Percentiles rank a stretch among this genome's conserved stretches.
Evolutionary conservation across 208 protist genomes (phyloP).

Genomic region (Leishmania arabica): DNA sequence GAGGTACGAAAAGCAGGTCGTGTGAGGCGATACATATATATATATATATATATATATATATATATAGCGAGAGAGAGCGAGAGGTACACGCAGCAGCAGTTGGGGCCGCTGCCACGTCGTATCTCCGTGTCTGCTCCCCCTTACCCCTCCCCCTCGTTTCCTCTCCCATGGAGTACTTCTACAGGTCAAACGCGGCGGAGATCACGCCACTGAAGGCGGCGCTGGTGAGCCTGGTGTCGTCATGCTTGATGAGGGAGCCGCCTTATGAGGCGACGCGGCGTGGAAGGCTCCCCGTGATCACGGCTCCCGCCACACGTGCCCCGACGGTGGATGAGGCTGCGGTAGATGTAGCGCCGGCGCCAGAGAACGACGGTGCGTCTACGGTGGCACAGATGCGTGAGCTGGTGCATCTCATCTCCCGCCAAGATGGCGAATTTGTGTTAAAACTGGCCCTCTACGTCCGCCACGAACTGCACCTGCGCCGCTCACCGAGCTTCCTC

Average conservation of each 20-base stretch:
- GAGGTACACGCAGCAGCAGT: neutral
- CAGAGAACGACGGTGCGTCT: conserved; percentile 12
- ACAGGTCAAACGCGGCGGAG: conserved; percentile 22
- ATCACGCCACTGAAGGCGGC: conserved; percentile 66
- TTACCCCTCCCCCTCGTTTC: conserved; percentile 1
- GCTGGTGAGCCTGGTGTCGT: conserved; percentile 80
- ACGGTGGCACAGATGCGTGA: conserved; percentile 42
- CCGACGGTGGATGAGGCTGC: neutral
- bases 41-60: neutral
- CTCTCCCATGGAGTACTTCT: conserved; percentile 6
- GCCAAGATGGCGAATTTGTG: conserved; percentile 84
- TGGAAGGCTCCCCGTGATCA: neutral
- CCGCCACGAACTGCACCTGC: conserved; percentile 92
- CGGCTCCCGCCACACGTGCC: neutral
- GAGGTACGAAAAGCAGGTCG: neutral
- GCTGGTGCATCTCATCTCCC: conserved; percentile 64
- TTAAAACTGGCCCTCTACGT: conserved; percentile 93
- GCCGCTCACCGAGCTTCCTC: conserved; percentile 91
- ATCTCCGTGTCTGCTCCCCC: neutral
- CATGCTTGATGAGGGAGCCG: conserved; percentile 85
- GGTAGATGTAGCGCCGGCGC: neutral
- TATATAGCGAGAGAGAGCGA: neutral
- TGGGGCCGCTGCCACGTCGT: neutral
- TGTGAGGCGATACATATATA: neutral
- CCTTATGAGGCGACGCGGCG: conserved; percentile 29